These are phyloP conservation scores for Citrullus colocynthis DNA, from an alignment of 306 rosid species.

Conservation along the genomic window DNA sequence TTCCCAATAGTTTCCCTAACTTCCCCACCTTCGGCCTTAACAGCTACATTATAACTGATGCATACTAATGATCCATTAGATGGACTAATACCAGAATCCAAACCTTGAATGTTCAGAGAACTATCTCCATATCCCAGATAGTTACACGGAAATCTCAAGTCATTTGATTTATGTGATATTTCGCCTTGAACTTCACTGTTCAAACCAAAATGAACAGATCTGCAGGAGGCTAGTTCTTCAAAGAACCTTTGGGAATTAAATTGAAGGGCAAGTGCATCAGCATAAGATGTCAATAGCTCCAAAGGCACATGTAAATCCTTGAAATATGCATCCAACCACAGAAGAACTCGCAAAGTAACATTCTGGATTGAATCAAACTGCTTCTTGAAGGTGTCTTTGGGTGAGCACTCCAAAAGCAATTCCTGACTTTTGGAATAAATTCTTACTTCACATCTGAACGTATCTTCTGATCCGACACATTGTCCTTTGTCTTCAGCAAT, in stretches of 20 bases:
- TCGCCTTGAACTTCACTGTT: conserved; percentile 22
- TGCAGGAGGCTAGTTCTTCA: conserved; percentile 34
- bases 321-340: conserved; percentile 57
- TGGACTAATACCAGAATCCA: conserved; percentile 67
- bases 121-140: conserved; percentile 11
- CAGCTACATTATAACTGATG: conserved; percentile 46
- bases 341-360: conserved; percentile 61
- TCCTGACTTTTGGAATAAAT: conserved; percentile 43
- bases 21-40: conserved; percentile 36
- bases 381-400: conserved; percentile 45
- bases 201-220: conserved; percentile 22
- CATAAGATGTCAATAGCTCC: conserved; percentile 37
- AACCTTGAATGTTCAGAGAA: conserved; percentile 44
- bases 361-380: conserved; percentile 69
- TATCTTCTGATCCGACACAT: conserved; percentile 26
- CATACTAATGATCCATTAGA: conserved; percentile 60
- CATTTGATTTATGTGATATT: conserved; percentile 14
- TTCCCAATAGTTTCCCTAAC: conserved; percentile 51
- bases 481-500: conserved; percentile 23
- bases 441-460: conserved; percentile 53
- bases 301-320: conserved; percentile 25
- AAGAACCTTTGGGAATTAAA: conserved; percentile 24
- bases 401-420: conserved; percentile 56
- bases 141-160: conserved; percentile 15
- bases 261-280: conserved; percentile 28